Percentiles rank a stretch among this genome's conserved stretches.
Conservation (phyloP, 441 rosid species). For the Mallotus japonicus region DNA sequence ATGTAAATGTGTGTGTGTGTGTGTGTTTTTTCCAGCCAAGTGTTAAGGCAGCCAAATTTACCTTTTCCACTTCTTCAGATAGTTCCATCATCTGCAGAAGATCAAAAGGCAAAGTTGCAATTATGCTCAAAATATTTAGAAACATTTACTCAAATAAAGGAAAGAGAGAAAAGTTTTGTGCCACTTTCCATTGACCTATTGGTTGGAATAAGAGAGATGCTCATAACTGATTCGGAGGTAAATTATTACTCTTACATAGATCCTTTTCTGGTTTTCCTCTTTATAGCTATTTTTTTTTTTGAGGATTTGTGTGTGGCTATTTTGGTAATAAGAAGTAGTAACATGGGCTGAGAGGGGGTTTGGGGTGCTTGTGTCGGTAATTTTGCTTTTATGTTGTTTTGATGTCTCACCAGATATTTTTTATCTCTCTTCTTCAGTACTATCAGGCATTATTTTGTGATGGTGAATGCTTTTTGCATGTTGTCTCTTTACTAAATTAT, state of each 20-base stretch:
- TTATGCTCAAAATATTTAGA: conserved; percentile 92
- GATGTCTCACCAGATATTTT: conserved; percentile 20
- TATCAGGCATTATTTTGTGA: conserved; percentile 90
- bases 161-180: conserved; percentile 64
- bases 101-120: conserved; percentile 65
- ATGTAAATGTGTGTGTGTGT: not conserved
- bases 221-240: conserved; percentile 68
- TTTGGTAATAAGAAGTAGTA: not conserved
- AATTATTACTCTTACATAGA: conserved; percentile 16
- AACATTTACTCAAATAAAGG: conserved; percentile 91
- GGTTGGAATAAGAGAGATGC: conserved; percentile 87
- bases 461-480: conserved; percentile 95
- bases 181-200: conserved; percentile 73
- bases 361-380: not conserved
- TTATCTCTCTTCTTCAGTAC: conserved; percentile 49
- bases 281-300: not conserved
- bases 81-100: conserved; percentile 57
- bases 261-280: not conserved
- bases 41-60: conserved; percentile 22
- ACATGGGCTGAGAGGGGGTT: not conserved
- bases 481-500: conserved; percentile 79
- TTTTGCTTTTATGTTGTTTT: conserved; percentile 19
- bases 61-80: conserved; percentile 45
- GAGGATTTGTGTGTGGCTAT: not conserved
- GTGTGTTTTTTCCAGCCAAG: conserved; percentile 14